Evolutionary conservation across 1,139 yeast species (phyloP), one percentile per base, ranked within the genome.

Genomic region (Candida smagusa): DNA sequence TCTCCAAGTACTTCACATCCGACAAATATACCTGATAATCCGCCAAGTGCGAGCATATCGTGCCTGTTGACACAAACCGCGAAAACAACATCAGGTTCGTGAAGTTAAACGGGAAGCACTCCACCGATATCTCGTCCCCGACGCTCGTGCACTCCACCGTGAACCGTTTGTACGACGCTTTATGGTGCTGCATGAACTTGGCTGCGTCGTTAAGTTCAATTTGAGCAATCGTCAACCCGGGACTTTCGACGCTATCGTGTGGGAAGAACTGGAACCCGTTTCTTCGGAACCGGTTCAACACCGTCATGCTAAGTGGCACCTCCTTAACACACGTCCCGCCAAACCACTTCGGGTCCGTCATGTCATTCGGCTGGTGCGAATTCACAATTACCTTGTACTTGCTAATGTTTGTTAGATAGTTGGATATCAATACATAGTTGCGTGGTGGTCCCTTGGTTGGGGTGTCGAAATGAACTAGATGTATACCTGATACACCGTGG

Each of bases 1-100:
- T 82, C 34, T 81, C 88, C 40, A 83, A 53, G 48, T 71, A 83
- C 45, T 75, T 68, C 3, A 70, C 54, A 50, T 83, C 90, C 13
- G 74, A 59, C 6, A 81, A 58, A 41, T 66, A 70, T 3, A 63
- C 68, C 16, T 31, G 31, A 4, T 37, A 25, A 12, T 42, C 39
- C 9, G 41, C 36, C 7, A 65, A 54, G 3, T 56, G 50, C 12
- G 57, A 67, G 41, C 71, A 70, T 3, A 79, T 47, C n/a, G 62
- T 56, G 0, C 85, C 86, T 9, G 56, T 50, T 4, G 77, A 58
- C 12, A 51, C 44, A 48, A 76, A 80, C 30, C 70, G 68, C 19
- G 74, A 57, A 49, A 82, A 82, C 16, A 79, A 51, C 0, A 79
- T 69, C 3, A 79, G 75, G 54, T 79, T 81, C 9, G 82, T 77